Evolutionary conservation across 2,329 filamentous ascomycete genomes (phyloP), one percentile per base, ranked within the genome.

Genomic region (Thermothelomyces thermophilus): DNA sequence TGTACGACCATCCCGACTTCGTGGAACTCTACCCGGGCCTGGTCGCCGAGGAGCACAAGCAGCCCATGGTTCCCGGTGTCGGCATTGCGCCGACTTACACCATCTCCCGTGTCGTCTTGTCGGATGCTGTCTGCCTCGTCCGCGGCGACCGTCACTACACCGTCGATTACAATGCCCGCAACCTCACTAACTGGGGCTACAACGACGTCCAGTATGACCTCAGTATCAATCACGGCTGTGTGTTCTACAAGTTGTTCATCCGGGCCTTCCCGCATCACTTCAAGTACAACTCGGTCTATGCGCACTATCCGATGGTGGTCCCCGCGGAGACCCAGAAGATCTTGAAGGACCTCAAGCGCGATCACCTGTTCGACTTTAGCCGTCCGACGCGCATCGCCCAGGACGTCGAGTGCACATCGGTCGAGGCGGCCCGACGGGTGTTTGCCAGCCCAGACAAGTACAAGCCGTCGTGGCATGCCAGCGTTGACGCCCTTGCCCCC

Each of bases 161-260:
- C 0, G 73, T 68, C n/a, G 87, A 91, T 65, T 90, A 86, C 64
- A 80, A 83, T 57, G 79, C 87, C 0, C 77, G 80, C 8, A 80
- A 82, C 58, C 68, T 94, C 41, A 94, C 88, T 1, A 90, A 88
- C 68, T 95, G 87, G 87, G 88, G 88, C 17, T 91, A 80, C 70
- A 80, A 81, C 48, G 84, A 89, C 63, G 84, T 79, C 3, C 75
- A 86, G 17, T 87, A 84, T 49, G 86, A 94, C 58, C 68, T 83
- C 19, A 80, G 77, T 51, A 68, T 91, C 56, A 86, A 93, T 66
- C 83, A 93, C 62, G 88, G 89, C 41, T 89, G 85, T 58, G 80
- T 90, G 11, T 87, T 91, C 67, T 90, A 90, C 73, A 94, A 93
- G 71, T 75, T 94, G 31, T 84, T 90, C 63, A 72, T 87, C 31